Percentiles rank a stretch among this genome's conserved stretches.
Evolutionary conservation across 768 basidiomycete genomes (phyloP).

Genomic region (Lentinula boryana): DNA sequence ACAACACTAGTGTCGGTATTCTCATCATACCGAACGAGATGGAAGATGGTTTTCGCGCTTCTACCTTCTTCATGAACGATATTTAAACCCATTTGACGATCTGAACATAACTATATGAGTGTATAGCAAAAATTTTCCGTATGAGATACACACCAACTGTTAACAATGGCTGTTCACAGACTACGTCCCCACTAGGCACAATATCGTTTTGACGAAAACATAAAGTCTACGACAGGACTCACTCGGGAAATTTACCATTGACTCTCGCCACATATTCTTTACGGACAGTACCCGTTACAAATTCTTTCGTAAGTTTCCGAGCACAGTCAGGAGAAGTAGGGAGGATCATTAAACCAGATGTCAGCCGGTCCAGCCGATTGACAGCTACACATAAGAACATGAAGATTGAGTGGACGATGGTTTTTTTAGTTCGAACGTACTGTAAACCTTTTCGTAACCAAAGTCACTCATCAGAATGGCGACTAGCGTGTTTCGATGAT

Average conservation of each 20-base stretch:
- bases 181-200: constrained; percentile 59
- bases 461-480: constrained; percentile 84
- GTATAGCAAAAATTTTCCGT: background rate
- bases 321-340: constrained; percentile 71
- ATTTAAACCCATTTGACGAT: constrained; percentile 95
- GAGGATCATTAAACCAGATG: constrained; percentile 93
- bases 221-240: constrained; percentile 22
- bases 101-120: constrained; percentile 30
- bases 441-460: constrained; percentile 74
- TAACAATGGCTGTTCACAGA: constrained; percentile 80
- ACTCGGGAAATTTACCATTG: constrained; percentile 82
- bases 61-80: constrained; percentile 95
- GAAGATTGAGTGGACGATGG: background rate
- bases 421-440: constrained; percentile 40
- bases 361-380: constrained; percentile 90
- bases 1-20: constrained; percentile 82
- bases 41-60: constrained; percentile 89
- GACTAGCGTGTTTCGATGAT: constrained; percentile 81
- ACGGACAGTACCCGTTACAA: constrained; percentile 70
- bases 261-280: constrained; percentile 94
- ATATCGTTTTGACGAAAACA: background rate
- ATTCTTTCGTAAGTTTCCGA: constrained; percentile 69
- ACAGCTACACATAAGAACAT: constrained; percentile 53
- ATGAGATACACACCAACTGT: constrained; percentile 32
- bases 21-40: constrained; percentile 71